Base-by-base conservation (phyloP, 495 filamentous ascomycete species). In the Penicillium dipodomyicola region DNA sequence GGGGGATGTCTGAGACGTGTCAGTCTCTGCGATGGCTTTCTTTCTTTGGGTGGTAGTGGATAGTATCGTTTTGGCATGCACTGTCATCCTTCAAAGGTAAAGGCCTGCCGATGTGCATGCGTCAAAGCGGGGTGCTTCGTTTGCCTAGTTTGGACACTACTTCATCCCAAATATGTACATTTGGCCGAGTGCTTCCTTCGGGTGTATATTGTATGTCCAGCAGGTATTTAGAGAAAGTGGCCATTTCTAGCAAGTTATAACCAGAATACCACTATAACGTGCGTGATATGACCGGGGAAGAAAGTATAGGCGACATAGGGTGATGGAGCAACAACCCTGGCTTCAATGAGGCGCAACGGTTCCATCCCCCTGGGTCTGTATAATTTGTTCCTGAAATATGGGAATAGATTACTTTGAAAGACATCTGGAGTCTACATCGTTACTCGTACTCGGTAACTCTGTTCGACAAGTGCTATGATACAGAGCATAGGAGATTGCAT, bases 341-440 rank as follows among this genome's bases (percentile, higher is more conserved):
- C 29, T 35, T 47, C 19, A 59, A 40, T 60, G 64, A 69, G 61
- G 64, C 66, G 64, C 61, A 62, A 65, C 44, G 54, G 63, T 69
- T 67, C 66, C 66, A 60, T 61, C 14, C 64, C 23, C 51, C 46
- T 62, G 64, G 64, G 64, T 57, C 40, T 35, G 19, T 22, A 50
- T 9, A 25, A 17, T 39, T 29, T 2, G 40, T 22, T 20, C 46
- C 45, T 10, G 29, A 37, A 1, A 7, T 30, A 22, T 25, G 7
- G 20, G 17, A 25, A 14, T 47, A 25, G 6, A 25, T 25, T 23
- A 23, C 10, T 25, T 48, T 20, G 12, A 15, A 15, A 15, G 22
- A 22, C 22, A 22, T 22, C 22, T 22, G 22, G 40, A 37, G 5
- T n/a, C 20, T 43, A 19, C 9, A 12, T 43, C 12, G 4, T 10